Conservation (phyloP, 345 rosid genomes). For the Eucalyptus caleyi region DNA sequence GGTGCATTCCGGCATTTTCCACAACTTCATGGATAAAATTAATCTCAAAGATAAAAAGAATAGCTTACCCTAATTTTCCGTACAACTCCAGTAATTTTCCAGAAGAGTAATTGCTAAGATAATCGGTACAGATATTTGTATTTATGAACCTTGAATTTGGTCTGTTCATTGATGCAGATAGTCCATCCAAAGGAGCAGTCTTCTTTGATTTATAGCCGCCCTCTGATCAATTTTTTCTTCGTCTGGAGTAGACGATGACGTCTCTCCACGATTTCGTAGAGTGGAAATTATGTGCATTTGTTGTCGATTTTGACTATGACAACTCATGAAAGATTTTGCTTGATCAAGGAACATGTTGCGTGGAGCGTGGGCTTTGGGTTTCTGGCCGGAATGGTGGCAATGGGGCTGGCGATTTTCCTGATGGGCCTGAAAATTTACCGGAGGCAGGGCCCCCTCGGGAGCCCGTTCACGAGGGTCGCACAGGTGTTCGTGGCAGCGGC, state of each 20-base stretch:
- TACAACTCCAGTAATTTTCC: neutral
- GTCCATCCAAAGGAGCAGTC: neutral
- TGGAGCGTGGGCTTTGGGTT: constrained; percentile 64
- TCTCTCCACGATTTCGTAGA: neutral
- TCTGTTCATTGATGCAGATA: neutral
- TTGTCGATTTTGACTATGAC: neutral
- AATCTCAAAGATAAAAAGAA: neutral
- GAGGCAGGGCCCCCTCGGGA: constrained; percentile 43
- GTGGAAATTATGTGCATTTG: neutral
- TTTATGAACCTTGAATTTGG: neutral
- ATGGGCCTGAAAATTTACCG: constrained; percentile 45
- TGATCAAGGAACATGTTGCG: constrained; percentile 46
- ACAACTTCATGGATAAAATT: neutral
- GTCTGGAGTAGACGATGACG: neutral
- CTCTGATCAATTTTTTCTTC: neutral
- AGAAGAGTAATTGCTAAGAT: neutral
- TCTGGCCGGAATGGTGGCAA: constrained; percentile 30
- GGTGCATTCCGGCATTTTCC: neutral
- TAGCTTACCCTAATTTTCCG: neutral
- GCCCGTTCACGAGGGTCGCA: constrained; percentile 54
- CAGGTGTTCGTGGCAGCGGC: constrained; percentile 67
- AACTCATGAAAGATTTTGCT: neutral
- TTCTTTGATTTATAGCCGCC: neutral
- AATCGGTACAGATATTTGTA: neutral
- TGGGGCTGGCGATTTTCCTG: constrained; percentile 37